Base-by-base conservation (phyloP, 2,329 filamentous ascomycete genomes). In the Exophiala spinifera region DNA sequence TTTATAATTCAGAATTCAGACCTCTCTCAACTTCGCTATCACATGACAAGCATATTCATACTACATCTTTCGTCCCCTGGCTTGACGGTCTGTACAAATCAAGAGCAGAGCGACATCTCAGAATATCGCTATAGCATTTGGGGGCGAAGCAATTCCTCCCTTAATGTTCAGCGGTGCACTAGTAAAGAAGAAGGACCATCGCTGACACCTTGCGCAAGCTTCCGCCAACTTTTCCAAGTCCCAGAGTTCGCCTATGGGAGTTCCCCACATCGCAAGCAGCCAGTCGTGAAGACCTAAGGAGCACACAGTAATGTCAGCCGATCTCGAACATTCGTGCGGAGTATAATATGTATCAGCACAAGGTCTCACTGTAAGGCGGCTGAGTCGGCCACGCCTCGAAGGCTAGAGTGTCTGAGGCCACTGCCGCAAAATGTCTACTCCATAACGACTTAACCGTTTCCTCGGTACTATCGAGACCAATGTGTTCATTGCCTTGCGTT, bases 371-470 rank as follows among this genome's bases (percentile, higher is more conserved):
- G n/a, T n/a, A n/a, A n/a, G n/a, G n/a, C 14, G 52, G 46, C 37
- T 56, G 50, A 13, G 80, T 79, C 1, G 84, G 83, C 69, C 82
- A 80, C 0, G 79, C 77, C 70, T 89, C 86, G 58, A 89, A 87
- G 0, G 79, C 75, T 19, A 79, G 80, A 14, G 77, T 72, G 65
- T 89, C 86, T 0, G 83, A 82, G 0, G 78, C 83, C 0, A 86
- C 84, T 0, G 80, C 82, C 0, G 85, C 76, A 61, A 89, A 88
- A 47, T 85, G 83, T 59, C 78, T 80, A 64, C 89, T 83, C 73
- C 87, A 86, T 52, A 88, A 58, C 85, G 85, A 89, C 49, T 80
- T 77, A 3, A 82, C 71, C 2, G 84, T 77, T 40, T 78, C 77
- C 45, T 80, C 69, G 44, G 80, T 78, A 55, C 80, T 78, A 36